Conservation (phyloP, 2,329 filamentous ascomycete species). For the Neofusicoccum laricinum region DNA sequence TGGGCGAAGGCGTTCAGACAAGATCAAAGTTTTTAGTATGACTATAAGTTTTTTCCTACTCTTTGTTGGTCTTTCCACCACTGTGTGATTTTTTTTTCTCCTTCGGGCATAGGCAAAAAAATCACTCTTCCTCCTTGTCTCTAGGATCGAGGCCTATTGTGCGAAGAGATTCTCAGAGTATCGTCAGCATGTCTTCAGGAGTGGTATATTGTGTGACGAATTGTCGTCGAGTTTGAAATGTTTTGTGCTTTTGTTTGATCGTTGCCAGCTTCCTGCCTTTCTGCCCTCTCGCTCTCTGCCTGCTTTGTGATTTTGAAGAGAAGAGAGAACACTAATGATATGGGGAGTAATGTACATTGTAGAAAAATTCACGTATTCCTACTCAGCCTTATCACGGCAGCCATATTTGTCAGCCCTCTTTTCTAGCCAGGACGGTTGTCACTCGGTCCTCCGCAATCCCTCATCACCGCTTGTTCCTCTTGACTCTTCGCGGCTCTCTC, state of each 20-base stretch:
- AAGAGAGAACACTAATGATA: too few species aligned
- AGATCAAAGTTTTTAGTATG: constrained; percentile 11
- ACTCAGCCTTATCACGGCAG: too few species aligned
- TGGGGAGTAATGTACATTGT: too few species aligned
- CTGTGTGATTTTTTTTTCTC: not conserved
- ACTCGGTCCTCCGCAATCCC: too few species aligned
- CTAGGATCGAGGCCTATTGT: not conserved
- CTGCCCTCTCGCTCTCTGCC: too few species aligned
- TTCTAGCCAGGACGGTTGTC: not conserved
- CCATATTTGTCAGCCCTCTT: not conserved
- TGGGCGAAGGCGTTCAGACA: constrained; percentile 14
- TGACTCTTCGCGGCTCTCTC: not conserved
- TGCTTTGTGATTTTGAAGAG: too few species aligned
- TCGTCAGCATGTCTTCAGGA: too few species aligned
- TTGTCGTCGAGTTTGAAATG: too few species aligned
- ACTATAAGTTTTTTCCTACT: not conserved
- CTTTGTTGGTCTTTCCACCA: not conserved
- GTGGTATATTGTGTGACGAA: too few species aligned
- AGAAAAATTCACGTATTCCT: too few species aligned
- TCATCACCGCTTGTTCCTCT: too few species aligned
- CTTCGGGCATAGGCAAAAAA: constrained; percentile 10
- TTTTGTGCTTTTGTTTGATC: not conserved
- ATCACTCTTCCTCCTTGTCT: not conserved
- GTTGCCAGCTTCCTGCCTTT: not conserved
- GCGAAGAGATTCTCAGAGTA: not conserved